Base-by-base conservation (phyloP, 495 filamentous ascomycete genomes). In the Articulospora tetracladia region DNA sequence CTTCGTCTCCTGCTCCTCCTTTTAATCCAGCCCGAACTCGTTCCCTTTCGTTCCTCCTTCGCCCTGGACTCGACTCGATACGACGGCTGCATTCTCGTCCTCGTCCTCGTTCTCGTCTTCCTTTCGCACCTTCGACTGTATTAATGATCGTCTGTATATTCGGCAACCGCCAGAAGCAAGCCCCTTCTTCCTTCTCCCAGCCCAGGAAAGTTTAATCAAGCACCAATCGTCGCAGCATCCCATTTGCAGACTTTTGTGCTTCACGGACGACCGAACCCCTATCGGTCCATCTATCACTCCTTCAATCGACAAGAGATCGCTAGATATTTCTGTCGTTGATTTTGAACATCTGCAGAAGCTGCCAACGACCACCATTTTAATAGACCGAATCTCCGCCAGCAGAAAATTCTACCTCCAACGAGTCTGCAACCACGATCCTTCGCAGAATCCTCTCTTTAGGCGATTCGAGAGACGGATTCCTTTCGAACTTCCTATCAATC, bases 141-240 rank as follows among this genome's bases (percentile, higher is more conserved):
- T 80, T 83, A 81, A 78, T 81, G 77, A 72, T 47, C 75, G 77
- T 77, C 76, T 80, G 80, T 82, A 76, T 75, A 76, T 74, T 73
- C 66, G 70, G 66, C 68, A 61, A 19, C 32, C 12, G 23, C 25
- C 58, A 39, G 27, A 52, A 58, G 11, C 28, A 44, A 50, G 24
- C 30, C 39, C 22, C 28, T 28, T 54, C 30, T 58, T 48, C 53
- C 53, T 57, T 60, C 56, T 53, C 48, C 11, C 27, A 53, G 57
- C 56, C 32, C 27, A 39, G 23, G 28, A 68, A 32, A 55, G 48
- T 51, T 63, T 65, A 65, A 65, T 68, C 59, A 61, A 62, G 60
- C 58, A 53, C 46, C 59, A 57, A 51, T 34, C 56, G 50, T 53
- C 62, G 49, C 58, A 62, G 56, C 44, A 60, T 53, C 54, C 32